Conservation (phyloP, 176 grass and related monocot species). For the Phyllostachys edulis region DNA sequence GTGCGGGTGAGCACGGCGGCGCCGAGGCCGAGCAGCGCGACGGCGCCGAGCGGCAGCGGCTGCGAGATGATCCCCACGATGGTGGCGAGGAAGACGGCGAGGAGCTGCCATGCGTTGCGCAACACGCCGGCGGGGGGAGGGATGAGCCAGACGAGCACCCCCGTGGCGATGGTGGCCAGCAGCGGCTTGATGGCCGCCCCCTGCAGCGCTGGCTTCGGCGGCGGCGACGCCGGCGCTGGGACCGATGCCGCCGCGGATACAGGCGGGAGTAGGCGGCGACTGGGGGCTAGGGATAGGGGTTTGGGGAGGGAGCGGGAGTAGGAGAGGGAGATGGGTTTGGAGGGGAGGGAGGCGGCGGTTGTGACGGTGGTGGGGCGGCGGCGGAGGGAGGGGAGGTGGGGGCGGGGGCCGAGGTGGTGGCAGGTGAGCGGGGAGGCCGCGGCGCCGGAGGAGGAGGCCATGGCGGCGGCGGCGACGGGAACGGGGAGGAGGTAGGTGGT, state of each 20-base stretch:
- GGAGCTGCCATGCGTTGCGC: constrained; percentile 87
- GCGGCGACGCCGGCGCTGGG: constrained; percentile 8
- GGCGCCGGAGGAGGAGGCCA: constrained; percentile 57
- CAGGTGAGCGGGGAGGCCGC: constrained; percentile 48
- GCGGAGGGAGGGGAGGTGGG: constrained; percentile 43
- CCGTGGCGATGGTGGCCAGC: constrained; percentile 53
- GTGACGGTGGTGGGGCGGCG: constrained; percentile 17
- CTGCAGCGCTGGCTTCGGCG: constrained; percentile 45
- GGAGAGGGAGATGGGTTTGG: constrained; percentile 35
- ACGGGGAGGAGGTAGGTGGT: not conserved
- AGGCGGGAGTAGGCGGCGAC: not conserved
- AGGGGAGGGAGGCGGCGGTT: not conserved
- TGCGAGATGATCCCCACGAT: constrained; percentile 97
- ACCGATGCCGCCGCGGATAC: not conserved
- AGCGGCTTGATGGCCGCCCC: constrained; percentile 79
- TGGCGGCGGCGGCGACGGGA: constrained; percentile 24
- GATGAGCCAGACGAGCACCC: constrained; percentile 70
- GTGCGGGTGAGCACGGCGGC: constrained; percentile 82
- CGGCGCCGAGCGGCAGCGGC: constrained; percentile 93
- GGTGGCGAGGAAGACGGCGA: constrained; percentile 87
- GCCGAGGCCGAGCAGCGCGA: constrained; percentile 86
- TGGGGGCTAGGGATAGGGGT: not conserved
- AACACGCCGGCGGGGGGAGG: constrained; percentile 73
- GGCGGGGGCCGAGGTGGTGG: constrained; percentile 35
- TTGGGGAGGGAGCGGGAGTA: constrained; percentile 31